Evolutionary conservation across 1,284 basidiomycete genomes (phyloP).

Genomic region (Cryptococcus amylolentus): DNA sequence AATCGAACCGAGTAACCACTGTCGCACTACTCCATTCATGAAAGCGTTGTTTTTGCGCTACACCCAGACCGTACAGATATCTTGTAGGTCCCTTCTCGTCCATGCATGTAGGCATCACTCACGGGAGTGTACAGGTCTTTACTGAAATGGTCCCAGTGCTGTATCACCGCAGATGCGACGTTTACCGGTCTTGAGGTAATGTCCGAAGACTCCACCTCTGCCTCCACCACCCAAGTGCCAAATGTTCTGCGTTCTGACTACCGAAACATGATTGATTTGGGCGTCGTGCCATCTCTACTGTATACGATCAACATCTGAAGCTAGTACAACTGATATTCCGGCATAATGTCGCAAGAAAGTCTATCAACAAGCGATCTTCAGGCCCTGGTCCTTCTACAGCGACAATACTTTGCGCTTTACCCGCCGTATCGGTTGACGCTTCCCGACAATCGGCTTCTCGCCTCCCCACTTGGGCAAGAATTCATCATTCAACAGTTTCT

Average conservation of each 20-base stretch:
- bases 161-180: neutral
- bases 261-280: no score
- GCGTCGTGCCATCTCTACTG: neutral
- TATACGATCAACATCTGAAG: neutral
- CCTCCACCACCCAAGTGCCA: neutral
- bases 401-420: slow-evolving; percentile 44
- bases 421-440: slow-evolving; percentile 36
- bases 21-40: slow-evolving; percentile 5
- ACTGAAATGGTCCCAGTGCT: neutral
- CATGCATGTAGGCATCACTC: neutral
- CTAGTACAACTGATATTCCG: neutral
- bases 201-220: neutral
- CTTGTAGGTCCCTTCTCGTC: neutral
- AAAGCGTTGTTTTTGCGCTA: slow-evolving; percentile 4
- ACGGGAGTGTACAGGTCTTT: neutral
- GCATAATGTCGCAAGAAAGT: neutral
- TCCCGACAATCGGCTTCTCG: slow-evolving; percentile 18
- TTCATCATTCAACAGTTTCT: slow-evolving; percentile 22
- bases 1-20: slow-evolving; percentile 13
- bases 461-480: slow-evolving; percentile 10
- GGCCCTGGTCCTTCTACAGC: slow-evolving; percentile 17
- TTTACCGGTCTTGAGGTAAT: neutral
- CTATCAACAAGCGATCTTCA: neutral
- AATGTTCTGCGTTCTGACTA: no score
- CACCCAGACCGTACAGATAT: neutral